A percentile compares a stretch with the other conserved stretches of the same genome.
phyloP scores from a whole-genome alignment of 2,329 filamentous ascomycete genomes.

The Plenodomus tracheiphilus region DNA sequence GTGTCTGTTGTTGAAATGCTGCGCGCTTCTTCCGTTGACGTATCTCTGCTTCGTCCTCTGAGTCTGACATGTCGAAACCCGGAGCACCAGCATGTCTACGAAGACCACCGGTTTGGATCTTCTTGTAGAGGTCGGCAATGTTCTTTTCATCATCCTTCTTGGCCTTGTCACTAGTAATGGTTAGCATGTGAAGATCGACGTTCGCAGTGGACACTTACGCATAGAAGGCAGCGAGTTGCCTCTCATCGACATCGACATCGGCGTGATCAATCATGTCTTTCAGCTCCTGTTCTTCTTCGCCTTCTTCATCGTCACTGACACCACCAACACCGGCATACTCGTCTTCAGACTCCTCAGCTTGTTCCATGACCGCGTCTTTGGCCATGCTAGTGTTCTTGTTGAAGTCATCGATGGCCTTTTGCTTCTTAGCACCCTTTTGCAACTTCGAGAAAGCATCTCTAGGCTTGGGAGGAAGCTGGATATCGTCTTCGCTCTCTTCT shows the following conservation, averaged over 20 bases:
- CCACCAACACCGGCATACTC: slow-evolving; percentile 95
- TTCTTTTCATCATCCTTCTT: slow-evolving; percentile 81
- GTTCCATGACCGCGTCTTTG: slow-evolving; percentile 82
- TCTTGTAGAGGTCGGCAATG: slow-evolving; percentile 88
- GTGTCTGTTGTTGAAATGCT: slow-evolving; percentile 90
- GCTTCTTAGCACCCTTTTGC: slow-evolving; percentile 66
- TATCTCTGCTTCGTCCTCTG: slow-evolving; percentile 82
- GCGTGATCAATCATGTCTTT: slow-evolving; percentile 87
- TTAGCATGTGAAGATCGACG: slow-evolving; percentile 17
- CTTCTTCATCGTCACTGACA: slow-evolving; percentile 81
- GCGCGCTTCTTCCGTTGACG: slow-evolving; percentile 78
- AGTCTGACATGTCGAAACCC: slow-evolving; percentile 78
- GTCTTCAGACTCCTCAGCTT: slow-evolving; percentile 96
- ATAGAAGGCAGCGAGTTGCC: slow-evolving; percentile 81
- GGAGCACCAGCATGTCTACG: slow-evolving; percentile 70
- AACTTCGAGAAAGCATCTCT: slow-evolving; percentile 70
- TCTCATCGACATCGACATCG: slow-evolving; percentile 75
- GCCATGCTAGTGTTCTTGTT: slow-evolving; percentile 87
- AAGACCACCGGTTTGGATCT: slow-evolving; percentile 86
- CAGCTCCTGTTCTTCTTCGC: slow-evolving; percentile 73
- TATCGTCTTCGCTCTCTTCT: slow-evolving; percentile 30
- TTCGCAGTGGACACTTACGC: slow-evolving; percentile 66
- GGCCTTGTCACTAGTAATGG: slow-evolving; percentile 70
- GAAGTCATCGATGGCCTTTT: slow-evolving; percentile 58
- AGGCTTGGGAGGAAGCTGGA: slow-evolving; percentile 41